These are phyloP conservation scores for Penicillium alfredii DNA, from an alignment of 495 filamentous ascomycete genomes.

Conservation along the genomic window DNA sequence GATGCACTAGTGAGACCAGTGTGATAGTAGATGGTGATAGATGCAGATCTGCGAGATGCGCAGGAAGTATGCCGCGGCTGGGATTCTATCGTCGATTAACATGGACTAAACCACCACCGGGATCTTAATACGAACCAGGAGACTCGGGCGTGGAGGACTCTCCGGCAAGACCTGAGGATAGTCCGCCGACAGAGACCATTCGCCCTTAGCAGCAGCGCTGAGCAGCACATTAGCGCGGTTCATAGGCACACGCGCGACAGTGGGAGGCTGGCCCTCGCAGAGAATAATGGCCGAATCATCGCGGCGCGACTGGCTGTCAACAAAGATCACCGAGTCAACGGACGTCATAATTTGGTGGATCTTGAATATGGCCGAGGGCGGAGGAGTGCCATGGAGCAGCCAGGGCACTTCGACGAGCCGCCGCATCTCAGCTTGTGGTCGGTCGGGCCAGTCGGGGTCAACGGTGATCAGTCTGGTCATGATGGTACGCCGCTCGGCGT, in stretches of 20 bases:
- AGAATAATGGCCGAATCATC: constrained; percentile 1
- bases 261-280: too few species aligned
- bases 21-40: not conserved
- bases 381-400: not conserved
- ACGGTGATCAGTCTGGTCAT: constrained; percentile 4
- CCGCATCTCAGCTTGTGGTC: constrained; percentile 1
- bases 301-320: constrained; percentile 1
- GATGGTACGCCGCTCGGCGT: constrained; percentile 1
- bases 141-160: too few species aligned
- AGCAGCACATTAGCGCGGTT: not conserved
- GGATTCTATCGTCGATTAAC: too few species aligned
- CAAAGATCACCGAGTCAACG: not conserved
- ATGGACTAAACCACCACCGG: too few species aligned
- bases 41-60: not conserved
- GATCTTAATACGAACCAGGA: too few species aligned
- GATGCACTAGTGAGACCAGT: not conserved
- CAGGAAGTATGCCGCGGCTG: not conserved
- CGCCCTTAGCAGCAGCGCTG: not conserved
- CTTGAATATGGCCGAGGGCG: not conserved
- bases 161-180: not conserved
- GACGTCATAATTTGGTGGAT: not conserved
- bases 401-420: constrained; percentile 7
- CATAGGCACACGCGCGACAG: too few species aligned
- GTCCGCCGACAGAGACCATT: not conserved
- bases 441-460: constrained; percentile 6